A percentile compares a stretch with the other conserved stretches of the same genome.
Evolutionary conservation across 768 basidiomycete species (phyloP).

Genomic region (Tricholoma furcatifolium): DNA sequence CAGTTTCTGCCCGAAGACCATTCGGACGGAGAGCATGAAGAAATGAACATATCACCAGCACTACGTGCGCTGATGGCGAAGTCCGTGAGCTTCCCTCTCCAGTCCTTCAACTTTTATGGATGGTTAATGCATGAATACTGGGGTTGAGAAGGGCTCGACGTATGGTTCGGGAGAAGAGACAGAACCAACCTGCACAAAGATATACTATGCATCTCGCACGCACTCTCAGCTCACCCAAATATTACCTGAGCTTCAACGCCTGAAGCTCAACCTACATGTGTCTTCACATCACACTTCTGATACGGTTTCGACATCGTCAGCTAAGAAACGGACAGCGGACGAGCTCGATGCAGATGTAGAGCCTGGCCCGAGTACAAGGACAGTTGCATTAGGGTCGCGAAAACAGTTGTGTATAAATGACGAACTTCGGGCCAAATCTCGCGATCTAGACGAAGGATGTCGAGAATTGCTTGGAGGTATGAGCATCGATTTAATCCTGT

Average conservation of each 20-base stretch:
- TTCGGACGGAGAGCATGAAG: slow-evolving; percentile 36
- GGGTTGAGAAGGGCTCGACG: slow-evolving; percentile 32
- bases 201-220: slow-evolving; percentile 93
- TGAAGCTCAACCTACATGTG: slow-evolving; percentile 47
- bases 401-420: slow-evolving; percentile 94
- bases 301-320: slow-evolving; percentile 2
- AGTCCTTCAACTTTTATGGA: background rate
- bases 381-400: slow-evolving; percentile 86
- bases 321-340: slow-evolving; percentile 23
- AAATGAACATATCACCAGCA: slow-evolving; percentile 68
- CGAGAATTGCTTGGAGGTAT: slow-evolving; percentile 75
- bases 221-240: slow-evolving; percentile 95
- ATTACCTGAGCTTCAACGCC: slow-evolving; percentile 76
- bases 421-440: slow-evolving; percentile 54
- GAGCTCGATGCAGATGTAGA: slow-evolving; percentile 26
- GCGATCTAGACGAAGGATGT: slow-evolving; percentile 86
- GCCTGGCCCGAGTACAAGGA: slow-evolving; percentile 37
- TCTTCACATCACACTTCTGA: slow-evolving; percentile 23
- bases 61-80: slow-evolving; percentile 79
- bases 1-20: slow-evolving; percentile 68
- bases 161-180: slow-evolving; percentile 24
- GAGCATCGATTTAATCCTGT: slow-evolving; percentile 10
- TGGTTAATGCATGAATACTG: slow-evolving; percentile 16
- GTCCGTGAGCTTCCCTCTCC: slow-evolving; percentile 37
- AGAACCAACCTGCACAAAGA: slow-evolving; percentile 71